A percentile compares a stretch with the other conserved stretches of the same genome.
These are phyloP conservation scores for Camellia sinensis DNA, from an alignment of 148 eudicot species.

Conservation along the genomic window DNA sequence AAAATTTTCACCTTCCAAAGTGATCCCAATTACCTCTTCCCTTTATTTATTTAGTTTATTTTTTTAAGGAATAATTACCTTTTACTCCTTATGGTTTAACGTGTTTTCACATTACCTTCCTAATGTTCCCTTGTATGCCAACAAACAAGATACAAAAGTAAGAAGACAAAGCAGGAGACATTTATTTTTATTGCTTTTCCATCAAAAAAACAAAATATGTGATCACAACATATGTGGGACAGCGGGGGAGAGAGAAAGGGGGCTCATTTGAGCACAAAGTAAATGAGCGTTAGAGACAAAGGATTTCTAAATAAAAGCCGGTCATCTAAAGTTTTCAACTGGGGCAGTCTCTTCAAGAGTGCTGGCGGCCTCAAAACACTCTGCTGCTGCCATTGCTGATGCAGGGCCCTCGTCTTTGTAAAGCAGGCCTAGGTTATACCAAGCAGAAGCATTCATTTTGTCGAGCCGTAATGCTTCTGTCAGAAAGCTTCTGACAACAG, in stretches of 20 bases:
- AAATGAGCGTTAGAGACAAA: not conserved
- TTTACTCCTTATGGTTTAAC: too few relatives aligned
- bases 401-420: conserved; percentile 46
- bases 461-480: conserved; percentile 65
- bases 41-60: too few relatives aligned
- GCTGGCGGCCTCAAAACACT: conserved; percentile 75
- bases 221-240: not conserved
- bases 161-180: not conserved
- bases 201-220: not conserved
- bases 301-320: not conserved
- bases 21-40: too few relatives aligned
- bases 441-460: conserved; percentile 63
- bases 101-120: too few relatives aligned
- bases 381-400: conserved; percentile 56
- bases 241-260: not conserved
- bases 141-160: too few relatives aligned
- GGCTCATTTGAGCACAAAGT: not conserved
- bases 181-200: conserved; percentile 10
- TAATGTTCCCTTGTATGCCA: too few relatives aligned
- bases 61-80: too few relatives aligned
- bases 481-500: conserved; percentile 54
- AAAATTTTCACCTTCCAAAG: too few relatives aligned
- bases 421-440: conserved; percentile 77
- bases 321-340: conserved; percentile 76
- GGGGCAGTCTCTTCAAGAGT: conserved; percentile 76